Conservation (phyloP, 768 basidiomycete species). For the Tremella yokohamensis region DNA sequence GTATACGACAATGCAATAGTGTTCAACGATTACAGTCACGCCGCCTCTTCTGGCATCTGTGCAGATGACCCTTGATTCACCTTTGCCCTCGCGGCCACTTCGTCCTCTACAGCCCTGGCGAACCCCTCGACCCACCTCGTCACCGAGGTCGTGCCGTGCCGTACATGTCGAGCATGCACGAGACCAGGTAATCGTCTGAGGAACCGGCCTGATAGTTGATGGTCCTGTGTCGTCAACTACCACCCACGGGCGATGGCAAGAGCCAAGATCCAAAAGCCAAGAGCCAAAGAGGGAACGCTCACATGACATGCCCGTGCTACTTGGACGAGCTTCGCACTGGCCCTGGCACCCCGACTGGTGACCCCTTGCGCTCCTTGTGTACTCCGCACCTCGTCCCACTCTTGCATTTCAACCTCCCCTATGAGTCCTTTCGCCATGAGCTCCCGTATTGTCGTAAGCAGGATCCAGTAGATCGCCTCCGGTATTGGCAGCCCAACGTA, state of each 20-base stretch:
- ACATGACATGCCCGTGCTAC: slow-evolving; percentile 80
- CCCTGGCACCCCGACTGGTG: slow-evolving; percentile 34
- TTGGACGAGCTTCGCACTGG: slow-evolving; percentile 61
- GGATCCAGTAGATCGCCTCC: slow-evolving; percentile 89
- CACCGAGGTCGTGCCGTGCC: slow-evolving; percentile 47
- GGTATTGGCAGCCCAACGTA: slow-evolving; percentile 86
- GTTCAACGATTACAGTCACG: no score
- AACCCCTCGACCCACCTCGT: slow-evolving; percentile 77
- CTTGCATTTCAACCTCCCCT: slow-evolving; percentile 57
- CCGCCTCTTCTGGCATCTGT: no score
- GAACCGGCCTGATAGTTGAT: slow-evolving; percentile 87
- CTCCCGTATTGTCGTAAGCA: slow-evolving; percentile 75
- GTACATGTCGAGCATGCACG: slow-evolving; percentile 76
- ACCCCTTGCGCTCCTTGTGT: neutral
- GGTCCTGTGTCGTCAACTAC: slow-evolving; percentile 30
- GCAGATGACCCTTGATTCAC: slow-evolving; percentile 11
- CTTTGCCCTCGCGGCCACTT: slow-evolving; percentile 42
- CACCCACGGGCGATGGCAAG: neutral
- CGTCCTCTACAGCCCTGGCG: slow-evolving; percentile 64
- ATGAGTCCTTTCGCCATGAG: slow-evolving; percentile 73
- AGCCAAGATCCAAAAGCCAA: no score
- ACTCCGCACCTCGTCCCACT: slow-evolving; percentile 7
- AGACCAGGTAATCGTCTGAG: slow-evolving; percentile 90
- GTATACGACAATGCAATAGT: no score
- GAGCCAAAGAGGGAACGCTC: slow-evolving; percentile 41